Base-by-base conservation (phyloP, 768 basidiomycete species). In the Panaeolus papilionaceus region DNA sequence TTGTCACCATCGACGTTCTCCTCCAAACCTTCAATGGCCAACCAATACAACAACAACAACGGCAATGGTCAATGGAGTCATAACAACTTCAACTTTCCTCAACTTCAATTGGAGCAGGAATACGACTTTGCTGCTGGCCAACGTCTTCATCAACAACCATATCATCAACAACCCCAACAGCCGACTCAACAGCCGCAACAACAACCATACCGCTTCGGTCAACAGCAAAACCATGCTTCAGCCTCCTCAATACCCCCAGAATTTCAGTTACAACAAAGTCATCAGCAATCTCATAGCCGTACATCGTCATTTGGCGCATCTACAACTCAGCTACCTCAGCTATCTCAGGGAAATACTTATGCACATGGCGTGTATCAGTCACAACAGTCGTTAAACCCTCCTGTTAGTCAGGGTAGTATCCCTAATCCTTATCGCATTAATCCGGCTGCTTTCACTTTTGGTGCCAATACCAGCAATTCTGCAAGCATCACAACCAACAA, bases 101-200 rank as follows among this genome's bases (percentile, higher is more conserved):
- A 73, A 39, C 74, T 73, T n/a, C 71, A 73, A 51, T 71, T 79
- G 40, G 80, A 79, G 67, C 79, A 80, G 28, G 81, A 80, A 67
- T 77, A 77, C n/a, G 79, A 81, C n/a, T 79, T 73, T 63, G 71
- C 18, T n/a, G 39, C 62, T 20, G n/a, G 37, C 33, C 62, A 63
- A 40, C 54, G 54, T 58, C 11, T 33, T 58, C 62, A 45, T 42
- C 65, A 66, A 38, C 75, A 73, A 20, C 71, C 69, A 20, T 68
- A 71, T 37, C 71, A 72, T n/a, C 71, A 67, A 2, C 67, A 66
- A n/a, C 69, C 69, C 11, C 39, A 40, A 40, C 39, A 40, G 14
- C 39, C 39, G 5, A 33, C 33, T 38, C 65, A 72, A 18, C 71
- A 70, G 42, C 71, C 72, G 47, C 69, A 68, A 38, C 68, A 66